Percentiles rank a stretch among this genome's conserved stretches.
Evolutionary conservation across 176 grass and related monocot genomes (phyloP).

Genomic region (Miscanthus lutarioriparius): DNA sequence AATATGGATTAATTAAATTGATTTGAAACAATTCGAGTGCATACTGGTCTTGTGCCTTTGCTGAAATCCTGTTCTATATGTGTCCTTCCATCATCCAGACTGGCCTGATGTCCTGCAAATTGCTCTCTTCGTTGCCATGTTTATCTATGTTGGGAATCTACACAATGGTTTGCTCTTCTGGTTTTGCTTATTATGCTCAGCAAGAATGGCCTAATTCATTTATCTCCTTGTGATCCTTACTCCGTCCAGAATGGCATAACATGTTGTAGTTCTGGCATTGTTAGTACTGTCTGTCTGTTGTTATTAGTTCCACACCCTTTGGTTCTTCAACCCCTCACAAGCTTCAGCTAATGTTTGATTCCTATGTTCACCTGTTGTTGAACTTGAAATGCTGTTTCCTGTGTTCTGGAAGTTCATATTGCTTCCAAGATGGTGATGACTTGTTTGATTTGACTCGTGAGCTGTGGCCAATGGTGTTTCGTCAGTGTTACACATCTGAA

Average conservation of each 20-base stretch:
- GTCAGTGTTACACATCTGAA: constrained; percentile 12
- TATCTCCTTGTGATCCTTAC: neutral
- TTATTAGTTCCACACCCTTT: neutral
- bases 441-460: neutral
- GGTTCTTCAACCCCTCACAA: neutral
- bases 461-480: constrained; percentile 22
- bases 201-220: neutral
- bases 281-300: constrained; percentile 2
- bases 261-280: neutral
- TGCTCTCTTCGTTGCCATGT: neutral
- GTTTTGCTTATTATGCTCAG: neutral
- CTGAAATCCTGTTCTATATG: neutral
- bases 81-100: neutral
- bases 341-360: neutral
- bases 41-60: constrained; percentile 8
- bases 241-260: constrained; percentile 3
- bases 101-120: neutral
- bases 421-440: constrained; percentile 10
- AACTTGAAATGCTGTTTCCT: neutral
- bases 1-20: constrained; percentile 50
- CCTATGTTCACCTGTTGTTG: neutral
- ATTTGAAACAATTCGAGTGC: constrained; percentile 34
- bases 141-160: neutral
- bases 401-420: neutral
- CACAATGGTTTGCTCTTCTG: neutral